Percentiles rank a stretch among this genome's conserved stretches.
Conservation (phyloP, 805 yeast species). For the Lipomyces spencermartinsiae region DNA sequence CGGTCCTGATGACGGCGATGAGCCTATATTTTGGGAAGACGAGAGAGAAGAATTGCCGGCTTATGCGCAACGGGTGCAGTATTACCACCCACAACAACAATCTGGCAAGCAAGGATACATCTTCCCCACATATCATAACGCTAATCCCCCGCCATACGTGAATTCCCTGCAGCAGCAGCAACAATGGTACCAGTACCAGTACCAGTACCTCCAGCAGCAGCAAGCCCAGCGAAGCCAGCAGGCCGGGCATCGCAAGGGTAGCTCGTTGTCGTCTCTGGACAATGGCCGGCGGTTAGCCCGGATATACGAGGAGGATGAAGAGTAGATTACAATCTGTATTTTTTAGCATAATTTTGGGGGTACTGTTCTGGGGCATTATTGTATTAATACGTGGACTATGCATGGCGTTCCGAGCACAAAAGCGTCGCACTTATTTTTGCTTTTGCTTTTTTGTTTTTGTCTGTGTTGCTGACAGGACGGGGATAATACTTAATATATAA, state of each 20-base stretch:
- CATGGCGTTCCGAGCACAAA: not conserved
- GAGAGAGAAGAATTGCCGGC: constrained; percentile 8
- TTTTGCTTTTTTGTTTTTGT: too few species aligned
- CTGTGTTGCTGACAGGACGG: not conserved
- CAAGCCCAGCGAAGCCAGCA: constrained; percentile 6
- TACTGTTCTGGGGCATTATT: not conserved
- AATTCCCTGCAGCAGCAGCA: constrained; percentile 15
- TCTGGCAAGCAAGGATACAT: not conserved
- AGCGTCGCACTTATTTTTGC: too few species aligned
- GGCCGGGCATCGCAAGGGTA: constrained; percentile 19
- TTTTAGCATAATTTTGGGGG: not conserved
- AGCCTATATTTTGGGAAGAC: constrained; percentile 17
- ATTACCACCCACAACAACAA: not conserved
- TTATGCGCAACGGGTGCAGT: not conserved
- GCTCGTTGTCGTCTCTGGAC: constrained; percentile 21
- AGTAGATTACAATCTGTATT: not conserved
- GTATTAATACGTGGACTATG: not conserved
- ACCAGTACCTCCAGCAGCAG: not conserved
- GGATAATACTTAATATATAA: not conserved
- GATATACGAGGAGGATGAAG: constrained; percentile 31
- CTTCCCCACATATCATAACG: constrained; percentile 9
- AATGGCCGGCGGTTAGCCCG: constrained; percentile 18
- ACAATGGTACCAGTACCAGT: constrained; percentile 15
- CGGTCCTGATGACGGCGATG: constrained; percentile 13
- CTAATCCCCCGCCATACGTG: not conserved